A percentile compares a stretch with the other conserved stretches of the same genome.
phyloP scores from a whole-genome alignment of 2,329 filamentous ascomycete species.

The Scedosporium boydii region DNA sequence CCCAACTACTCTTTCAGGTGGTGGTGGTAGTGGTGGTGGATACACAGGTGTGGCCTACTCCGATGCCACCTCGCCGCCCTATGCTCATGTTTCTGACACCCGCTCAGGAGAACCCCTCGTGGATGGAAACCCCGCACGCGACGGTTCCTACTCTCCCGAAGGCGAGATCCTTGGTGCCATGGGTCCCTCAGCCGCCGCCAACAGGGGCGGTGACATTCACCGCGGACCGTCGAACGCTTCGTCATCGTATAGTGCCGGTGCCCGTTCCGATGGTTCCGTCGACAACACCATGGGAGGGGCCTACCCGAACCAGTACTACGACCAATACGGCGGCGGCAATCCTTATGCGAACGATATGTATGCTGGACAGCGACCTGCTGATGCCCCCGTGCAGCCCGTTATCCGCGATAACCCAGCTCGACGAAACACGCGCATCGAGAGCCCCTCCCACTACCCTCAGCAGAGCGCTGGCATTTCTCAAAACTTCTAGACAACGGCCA shows the following conservation, averaged over 20 bases:
- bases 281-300: constrained; percentile 30
- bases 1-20: constrained; percentile 70
- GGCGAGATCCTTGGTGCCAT: constrained; percentile 77
- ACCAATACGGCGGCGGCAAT: constrained; percentile 48
- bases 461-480: constrained; percentile 93
- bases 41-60: constrained; percentile 57
- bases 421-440: constrained; percentile 91
- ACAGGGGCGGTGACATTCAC: constrained; percentile 56
- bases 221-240: constrained; percentile 93
- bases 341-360: constrained; percentile 41
- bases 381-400: constrained; percentile 56
- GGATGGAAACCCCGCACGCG: constrained; percentile 21
- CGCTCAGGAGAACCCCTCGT: constrained; percentile 59
- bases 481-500: constrained; percentile 66
- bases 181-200: constrained; percentile 60
- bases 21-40: constrained; percentile 55
- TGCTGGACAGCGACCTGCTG: constrained; percentile 32
- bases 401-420: constrained; percentile 89
- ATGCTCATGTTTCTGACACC: constrained; percentile 56
- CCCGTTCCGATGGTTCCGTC: constrained; percentile 62
- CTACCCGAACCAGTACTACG: constrained; percentile 42
- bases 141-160: constrained; percentile 48
- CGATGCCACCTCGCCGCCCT: constrained; percentile 61
- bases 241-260: constrained; percentile 81
- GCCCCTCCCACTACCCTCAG: constrained; percentile 77